A percentile compares a stretch with the other conserved stretches of the same genome.
These are phyloP conservation scores for Cystofilobasidium ferigula DNA, from an alignment of 768 basidiomycete species.

Conservation along the genomic window DNA sequence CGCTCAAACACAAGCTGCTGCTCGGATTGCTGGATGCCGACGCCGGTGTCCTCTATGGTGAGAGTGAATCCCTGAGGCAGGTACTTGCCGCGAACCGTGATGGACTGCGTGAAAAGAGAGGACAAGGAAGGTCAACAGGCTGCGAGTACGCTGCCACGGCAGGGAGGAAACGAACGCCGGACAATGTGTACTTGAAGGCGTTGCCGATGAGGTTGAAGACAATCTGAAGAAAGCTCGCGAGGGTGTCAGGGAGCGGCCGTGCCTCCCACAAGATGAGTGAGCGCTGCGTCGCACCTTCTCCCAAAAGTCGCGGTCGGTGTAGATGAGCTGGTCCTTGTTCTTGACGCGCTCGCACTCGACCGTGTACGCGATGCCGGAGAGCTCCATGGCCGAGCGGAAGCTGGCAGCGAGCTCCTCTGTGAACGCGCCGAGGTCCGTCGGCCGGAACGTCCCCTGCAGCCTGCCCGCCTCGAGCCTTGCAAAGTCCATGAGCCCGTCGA, in stretches of 20 bases:
- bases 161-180: not conserved
- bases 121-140: not conserved
- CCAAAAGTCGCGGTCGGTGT: slow-evolving; percentile 39
- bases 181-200: slow-evolving; percentile 27
- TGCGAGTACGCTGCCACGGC: not conserved
- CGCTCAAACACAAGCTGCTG: slow-evolving; percentile 34
- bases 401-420: slow-evolving; percentile 38
- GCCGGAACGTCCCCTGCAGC: slow-evolving; percentile 36
- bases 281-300: slow-evolving; percentile 30
- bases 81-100: slow-evolving; percentile 27
- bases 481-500: slow-evolving; percentile 5
- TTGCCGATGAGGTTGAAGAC: slow-evolving; percentile 21
- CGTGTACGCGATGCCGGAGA: slow-evolving; percentile 32
- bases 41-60: slow-evolving; percentile 39
- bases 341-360: slow-evolving; percentile 34
- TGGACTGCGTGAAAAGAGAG: not conserved
- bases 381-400: slow-evolving; percentile 38
- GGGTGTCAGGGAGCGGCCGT: not conserved
- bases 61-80: slow-evolving; percentile 36
- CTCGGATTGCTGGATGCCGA: slow-evolving; percentile 37
- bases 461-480: slow-evolving; percentile 34
- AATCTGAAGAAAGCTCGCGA: not conserved
- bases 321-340: slow-evolving; percentile 28
- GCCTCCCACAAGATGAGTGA: not conserved
- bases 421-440: slow-evolving; percentile 36